These are phyloP conservation scores for Russula compacta DNA, from an alignment of 768 basidiomycete genomes.

Conservation along the genomic window DNA sequence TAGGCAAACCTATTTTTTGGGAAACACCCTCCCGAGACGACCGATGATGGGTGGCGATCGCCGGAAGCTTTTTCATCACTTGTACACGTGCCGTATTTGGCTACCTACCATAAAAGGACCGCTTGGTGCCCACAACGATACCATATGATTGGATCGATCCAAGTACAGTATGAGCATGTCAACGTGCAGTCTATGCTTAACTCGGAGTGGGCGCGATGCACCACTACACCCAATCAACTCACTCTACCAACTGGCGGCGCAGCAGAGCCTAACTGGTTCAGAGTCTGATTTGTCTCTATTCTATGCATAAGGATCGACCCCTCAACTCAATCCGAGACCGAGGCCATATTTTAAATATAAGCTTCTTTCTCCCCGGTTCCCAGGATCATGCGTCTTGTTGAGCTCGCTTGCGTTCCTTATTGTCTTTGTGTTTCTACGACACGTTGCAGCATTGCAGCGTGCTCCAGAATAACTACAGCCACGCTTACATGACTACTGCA, in stretches of 20 bases:
- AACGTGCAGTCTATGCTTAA: not conserved
- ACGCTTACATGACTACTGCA: not conserved
- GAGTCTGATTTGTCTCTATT: too few species aligned
- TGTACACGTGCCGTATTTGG: conserved; percentile 5
- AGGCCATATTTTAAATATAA: too few species aligned
- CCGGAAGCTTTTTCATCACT: conserved; percentile 3
- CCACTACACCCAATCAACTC: not conserved
- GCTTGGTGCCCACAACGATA: not conserved
- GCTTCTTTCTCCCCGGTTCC: not conserved
- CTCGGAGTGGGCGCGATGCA: not conserved
- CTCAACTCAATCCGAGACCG: not conserved
- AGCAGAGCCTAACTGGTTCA: too few species aligned
- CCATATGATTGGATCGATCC: not conserved
- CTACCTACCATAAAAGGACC: conserved; percentile 1
- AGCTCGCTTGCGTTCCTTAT: not conserved
- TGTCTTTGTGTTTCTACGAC: too few species aligned
- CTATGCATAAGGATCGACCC: not conserved
- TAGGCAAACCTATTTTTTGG: not conserved
- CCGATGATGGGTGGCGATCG: conserved; percentile 11
- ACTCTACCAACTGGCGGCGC: not conserved
- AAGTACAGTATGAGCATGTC: not conserved
- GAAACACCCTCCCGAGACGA: not conserved
- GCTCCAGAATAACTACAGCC: not conserved
- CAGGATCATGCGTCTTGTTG: not conserved
- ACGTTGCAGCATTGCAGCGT: not conserved